Evolutionary conservation across 129 eudicot species (phyloP).

Genomic region (Heracleum sosnowskyi): DNA sequence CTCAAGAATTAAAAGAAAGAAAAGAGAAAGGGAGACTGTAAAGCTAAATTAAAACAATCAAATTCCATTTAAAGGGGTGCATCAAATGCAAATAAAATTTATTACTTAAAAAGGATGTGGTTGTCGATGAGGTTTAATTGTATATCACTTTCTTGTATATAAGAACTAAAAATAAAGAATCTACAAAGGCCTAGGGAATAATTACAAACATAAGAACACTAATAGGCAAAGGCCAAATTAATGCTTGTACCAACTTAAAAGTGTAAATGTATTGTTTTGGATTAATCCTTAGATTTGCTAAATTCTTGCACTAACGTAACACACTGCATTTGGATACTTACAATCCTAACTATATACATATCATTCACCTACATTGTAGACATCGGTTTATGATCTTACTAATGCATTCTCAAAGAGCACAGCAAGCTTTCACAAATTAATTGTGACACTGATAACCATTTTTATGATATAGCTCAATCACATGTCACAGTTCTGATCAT

Average conservation of each 20-base stretch:
- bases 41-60: not conserved
- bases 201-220: not conserved
- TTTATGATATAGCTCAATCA: not conserved
- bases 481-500: not conserved
- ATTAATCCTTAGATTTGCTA: not conserved
- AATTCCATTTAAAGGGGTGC: not conserved
- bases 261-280: not conserved
- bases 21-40: not conserved
- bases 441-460: not conserved
- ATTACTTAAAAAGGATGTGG: not conserved
- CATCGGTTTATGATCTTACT: not conserved
- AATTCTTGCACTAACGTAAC: not conserved
- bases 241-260: not conserved
- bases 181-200: not conserved
- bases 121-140: not conserved
- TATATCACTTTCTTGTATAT: not conserved
- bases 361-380: not conserved
- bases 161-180: not conserved
- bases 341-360: not conserved
- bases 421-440: no score
- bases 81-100: not conserved
- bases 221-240: not conserved
- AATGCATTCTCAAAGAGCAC: no score
- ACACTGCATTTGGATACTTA: not conserved
- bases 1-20: not conserved